Evolutionary conservation across 2,329 filamentous ascomycete genomes (phyloP).

Genomic region (Exserohilum turcica): DNA sequence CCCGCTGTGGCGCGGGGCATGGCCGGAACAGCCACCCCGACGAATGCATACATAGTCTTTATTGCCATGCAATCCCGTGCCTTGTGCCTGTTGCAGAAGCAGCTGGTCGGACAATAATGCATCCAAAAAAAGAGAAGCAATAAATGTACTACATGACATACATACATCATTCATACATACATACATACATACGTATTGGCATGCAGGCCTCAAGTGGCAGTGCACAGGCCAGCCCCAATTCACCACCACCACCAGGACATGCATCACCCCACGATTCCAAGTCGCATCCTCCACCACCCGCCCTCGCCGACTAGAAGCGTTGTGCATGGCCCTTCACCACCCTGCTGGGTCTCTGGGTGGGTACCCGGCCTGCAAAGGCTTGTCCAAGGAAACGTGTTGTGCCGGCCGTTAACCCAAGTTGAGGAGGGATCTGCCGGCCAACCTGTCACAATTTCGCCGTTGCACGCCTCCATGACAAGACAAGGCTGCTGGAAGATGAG

Average conservation of each 20-base stretch:
- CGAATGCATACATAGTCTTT: background rate
- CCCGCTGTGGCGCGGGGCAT: too few relatives aligned
- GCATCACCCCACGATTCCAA: conserved; percentile 6
- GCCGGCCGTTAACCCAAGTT: background rate
- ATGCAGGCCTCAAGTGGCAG: too few relatives aligned
- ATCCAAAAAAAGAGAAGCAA: background rate
- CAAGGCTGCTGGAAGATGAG: background rate
- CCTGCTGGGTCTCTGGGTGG: conserved; percentile 24
- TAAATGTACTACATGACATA: too few relatives aligned
- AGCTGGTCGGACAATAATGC: background rate
- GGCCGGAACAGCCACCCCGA: conserved; percentile 7
- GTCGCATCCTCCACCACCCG: conserved; percentile 5
- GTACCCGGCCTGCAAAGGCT: conserved; percentile 25
- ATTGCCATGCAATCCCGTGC: background rate
- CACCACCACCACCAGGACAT: conserved; percentile 10
- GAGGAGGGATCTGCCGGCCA: conserved; percentile 10
- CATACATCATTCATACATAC: too few relatives aligned
- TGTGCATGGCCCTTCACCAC: conserved; percentile 15
- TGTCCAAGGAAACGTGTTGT: conserved; percentile 13
- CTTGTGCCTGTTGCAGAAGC: background rate
- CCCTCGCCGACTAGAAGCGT: too few relatives aligned
- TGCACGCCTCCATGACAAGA: background rate
- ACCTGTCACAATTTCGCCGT: background rate
- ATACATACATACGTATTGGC: too few relatives aligned
- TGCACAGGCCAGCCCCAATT: conserved; percentile 13